Evolutionary conservation across 148 eudicot species (phyloP).

Genomic region (Linanthus parryae): DNA sequence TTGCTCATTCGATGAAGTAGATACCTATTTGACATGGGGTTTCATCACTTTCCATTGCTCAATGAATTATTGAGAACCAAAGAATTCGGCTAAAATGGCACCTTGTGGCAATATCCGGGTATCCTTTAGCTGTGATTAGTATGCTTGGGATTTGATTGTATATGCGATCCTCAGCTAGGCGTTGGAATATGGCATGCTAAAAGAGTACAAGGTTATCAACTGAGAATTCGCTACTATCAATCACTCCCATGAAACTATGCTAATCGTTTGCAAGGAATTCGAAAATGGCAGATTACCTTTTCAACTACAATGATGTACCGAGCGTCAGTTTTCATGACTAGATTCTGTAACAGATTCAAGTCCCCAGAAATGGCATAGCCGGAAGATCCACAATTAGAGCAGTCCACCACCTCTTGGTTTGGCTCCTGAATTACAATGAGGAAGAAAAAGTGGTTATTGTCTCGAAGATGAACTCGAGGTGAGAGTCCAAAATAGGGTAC

Average conservation of each 20-base stretch:
- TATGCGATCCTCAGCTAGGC: conserved; percentile 83
- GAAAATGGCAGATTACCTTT: conserved; percentile 44
- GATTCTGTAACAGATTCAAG: conserved; percentile 53
- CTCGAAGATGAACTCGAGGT: neutral
- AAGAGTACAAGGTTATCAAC: neutral
- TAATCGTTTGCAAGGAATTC: neutral
- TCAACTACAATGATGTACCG: conserved; percentile 87
- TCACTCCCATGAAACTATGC: neutral
- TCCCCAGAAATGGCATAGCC: conserved; percentile 92
- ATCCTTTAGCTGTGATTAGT: conserved; percentile 95
- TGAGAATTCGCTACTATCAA: neutral
- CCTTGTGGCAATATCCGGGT: conserved; percentile 97
- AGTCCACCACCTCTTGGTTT: conserved; percentile 71
- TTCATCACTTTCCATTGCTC: too few relatives aligned
- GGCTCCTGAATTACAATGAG: conserved; percentile 47
- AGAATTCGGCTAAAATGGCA: conserved; percentile 13
- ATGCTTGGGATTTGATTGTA: conserved; percentile 92
- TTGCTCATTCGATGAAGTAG: conserved; percentile 77
- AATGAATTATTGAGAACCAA: neutral
- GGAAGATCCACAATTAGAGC: conserved; percentile 77
- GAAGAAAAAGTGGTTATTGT: neutral
- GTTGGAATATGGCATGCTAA: conserved; percentile 96
- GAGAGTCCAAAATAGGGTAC: neutral
- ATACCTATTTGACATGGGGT: conserved; percentile 47
- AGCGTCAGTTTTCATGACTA: conserved; percentile 79